Percentiles rank a stretch among this genome's conserved stretches.
Evolutionary conservation across 176 grass and related monocot species (phyloP).

Genomic region (Sorghum bicolor): Sorghum_bicolor_NCBIv3 NC_012873.2:5238001-5238500

Average conservation of each 20-base stretch:
- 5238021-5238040: slow-evolving; percentile 62
- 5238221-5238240: slow-evolving; percentile 32
- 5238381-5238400: slow-evolving; percentile 82
- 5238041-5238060: slow-evolving; percentile 59
- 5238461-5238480: slow-evolving; percentile 78
- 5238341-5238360: slow-evolving; percentile 70
- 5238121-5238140: slow-evolving; percentile 88
- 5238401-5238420: slow-evolving; percentile 81
- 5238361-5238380: slow-evolving; percentile 76
- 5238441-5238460: slow-evolving; percentile 74
- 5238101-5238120: slow-evolving; percentile 90
- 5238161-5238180: slow-evolving; percentile 61
- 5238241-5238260: slow-evolving; percentile 43
- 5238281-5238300: slow-evolving; percentile 48
- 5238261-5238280: slow-evolving; percentile 46
- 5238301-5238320: slow-evolving; percentile 67
- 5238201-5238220: slow-evolving; percentile 51
- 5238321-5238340: slow-evolving; percentile 85
- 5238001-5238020: slow-evolving; percentile 56
- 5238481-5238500: slow-evolving; percentile 67
- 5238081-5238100: slow-evolving; percentile 95
- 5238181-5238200: slow-evolving; percentile 53
- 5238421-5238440: slow-evolving; percentile 78
- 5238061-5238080: slow-evolving; percentile 72
- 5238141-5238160: slow-evolving; percentile 55